Percentiles rank a stretch among this genome's conserved stretches.
These are phyloP conservation scores for Wakefieldia striispora DNA, from an alignment of 768 basidiomycete species.

Conservation along the genomic window DNA sequence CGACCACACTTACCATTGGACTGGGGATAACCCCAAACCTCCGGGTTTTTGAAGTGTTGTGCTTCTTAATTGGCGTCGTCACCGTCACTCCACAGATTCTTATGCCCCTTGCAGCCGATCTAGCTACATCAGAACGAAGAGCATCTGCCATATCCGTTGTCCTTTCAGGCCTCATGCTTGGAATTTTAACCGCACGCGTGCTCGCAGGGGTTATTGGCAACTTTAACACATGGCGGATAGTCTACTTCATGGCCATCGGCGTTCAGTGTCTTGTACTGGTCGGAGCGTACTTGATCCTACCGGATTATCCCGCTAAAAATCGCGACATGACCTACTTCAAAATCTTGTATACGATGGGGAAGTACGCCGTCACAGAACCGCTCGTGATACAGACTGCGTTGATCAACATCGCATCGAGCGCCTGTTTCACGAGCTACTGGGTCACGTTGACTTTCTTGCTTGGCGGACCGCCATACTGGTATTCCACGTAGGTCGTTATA, in stretches of 20 bases:
- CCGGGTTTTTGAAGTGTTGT: constrained; percentile 60
- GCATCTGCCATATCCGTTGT: constrained; percentile 78
- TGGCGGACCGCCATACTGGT: constrained; percentile 71
- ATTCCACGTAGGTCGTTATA: constrained; percentile 64
- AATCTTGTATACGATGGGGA: constrained; percentile 75
- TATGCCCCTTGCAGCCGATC: constrained; percentile 76
- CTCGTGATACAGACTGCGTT: constrained; percentile 67
- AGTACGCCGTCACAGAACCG: constrained; percentile 75
- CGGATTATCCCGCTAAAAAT: constrained; percentile 83
- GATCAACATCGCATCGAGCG: constrained; percentile 57
- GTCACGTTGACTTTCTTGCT: constrained; percentile 82
- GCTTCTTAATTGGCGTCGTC: constrained; percentile 66
- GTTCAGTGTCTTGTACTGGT: constrained; percentile 59
- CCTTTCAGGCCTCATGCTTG: constrained; percentile 64
- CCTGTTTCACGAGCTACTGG: constrained; percentile 64
- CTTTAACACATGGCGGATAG: constrained; percentile 67
- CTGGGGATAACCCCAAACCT: constrained; percentile 62
- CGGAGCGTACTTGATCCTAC: constrained; percentile 64
- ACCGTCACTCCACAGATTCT: constrained; percentile 77
- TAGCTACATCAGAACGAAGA: constrained; percentile 70
- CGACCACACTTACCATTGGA: constrained; percentile 64
- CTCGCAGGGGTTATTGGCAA: constrained; percentile 74
- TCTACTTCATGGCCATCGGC: constrained; percentile 77
- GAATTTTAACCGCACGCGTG: constrained; percentile 72
- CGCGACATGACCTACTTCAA: constrained; percentile 58